phyloP scores from a whole-genome alignment of 2,329 filamentous ascomycete genomes.

The Alternaria gansuensis region DNA sequence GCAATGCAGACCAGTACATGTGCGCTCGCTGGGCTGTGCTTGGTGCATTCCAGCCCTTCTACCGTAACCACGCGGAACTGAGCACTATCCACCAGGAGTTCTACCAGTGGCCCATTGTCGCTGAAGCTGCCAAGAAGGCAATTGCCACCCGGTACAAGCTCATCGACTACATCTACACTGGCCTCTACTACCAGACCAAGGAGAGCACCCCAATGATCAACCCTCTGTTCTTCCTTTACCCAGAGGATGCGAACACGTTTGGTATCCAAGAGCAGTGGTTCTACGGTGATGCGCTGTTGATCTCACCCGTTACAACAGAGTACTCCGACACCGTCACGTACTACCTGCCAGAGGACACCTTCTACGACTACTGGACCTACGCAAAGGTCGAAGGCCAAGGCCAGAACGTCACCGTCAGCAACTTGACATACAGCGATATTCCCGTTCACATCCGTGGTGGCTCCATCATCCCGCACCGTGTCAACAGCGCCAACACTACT shows the following conservation, averaged over 20 bases:
- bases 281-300: conserved; percentile 65
- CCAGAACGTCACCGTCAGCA: conserved; percentile 53
- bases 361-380: conserved; percentile 69
- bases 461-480: conserved; percentile 69
- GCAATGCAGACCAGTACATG: conserved; percentile 71
- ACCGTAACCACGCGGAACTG: conserved; percentile 74
- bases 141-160: conserved; percentile 78
- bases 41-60: conserved; percentile 78
- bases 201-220: conserved; percentile 72
- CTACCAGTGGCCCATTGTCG: conserved; percentile 72
- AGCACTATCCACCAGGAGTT: conserved; percentile 71
- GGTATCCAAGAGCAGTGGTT: conserved; percentile 66
- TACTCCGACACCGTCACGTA: conserved; percentile 62
- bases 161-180: conserved; percentile 83
- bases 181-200: conserved; percentile 67
- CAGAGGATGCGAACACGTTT: conserved; percentile 63
- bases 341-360: conserved; percentile 66
- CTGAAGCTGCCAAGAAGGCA: conserved; percentile 70
- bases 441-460: conserved; percentile 75
- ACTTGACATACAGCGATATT: conserved; percentile 63
- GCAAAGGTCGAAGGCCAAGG: conserved; percentile 58
- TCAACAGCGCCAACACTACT: conserved; percentile 66
- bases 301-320: conserved; percentile 65
- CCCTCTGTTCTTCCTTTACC: conserved; percentile 78
- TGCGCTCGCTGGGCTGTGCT: conserved; percentile 80